phyloP scores from a whole-genome alignment of 768 basidiomycete species.

The Tylopilus sp. region DNA sequence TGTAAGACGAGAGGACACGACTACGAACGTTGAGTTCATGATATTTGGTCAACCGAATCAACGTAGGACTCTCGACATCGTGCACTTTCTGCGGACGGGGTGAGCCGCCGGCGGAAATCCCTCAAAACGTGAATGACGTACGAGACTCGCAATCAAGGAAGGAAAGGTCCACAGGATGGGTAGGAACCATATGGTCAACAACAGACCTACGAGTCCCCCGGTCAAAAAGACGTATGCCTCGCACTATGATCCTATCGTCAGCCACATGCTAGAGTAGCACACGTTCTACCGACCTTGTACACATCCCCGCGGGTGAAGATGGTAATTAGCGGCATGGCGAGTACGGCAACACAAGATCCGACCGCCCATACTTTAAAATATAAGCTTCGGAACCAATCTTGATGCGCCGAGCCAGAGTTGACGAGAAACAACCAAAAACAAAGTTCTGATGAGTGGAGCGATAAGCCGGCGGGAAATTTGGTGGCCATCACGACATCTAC shows the following conservation, averaged over 20 bases:
- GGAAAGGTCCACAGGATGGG: conserved; percentile 74
- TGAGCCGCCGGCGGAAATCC: neutral
- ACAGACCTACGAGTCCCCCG: conserved; percentile 66
- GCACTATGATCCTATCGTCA: conserved; percentile 40
- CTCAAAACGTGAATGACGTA: conserved; percentile 31
- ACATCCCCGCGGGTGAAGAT: conserved; percentile 58
- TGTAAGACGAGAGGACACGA: neutral
- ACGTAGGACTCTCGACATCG: conserved; percentile 60
- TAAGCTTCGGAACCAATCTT: conserved; percentile 71
- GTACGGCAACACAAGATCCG: conserved; percentile 57
- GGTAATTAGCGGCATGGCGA: conserved; percentile 70
- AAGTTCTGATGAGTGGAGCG: conserved; percentile 47
- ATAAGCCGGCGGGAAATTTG: neutral
- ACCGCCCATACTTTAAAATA: conserved; percentile 75
- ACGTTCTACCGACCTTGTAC: conserved; percentile 44
- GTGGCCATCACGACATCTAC: conserved; percentile 32
- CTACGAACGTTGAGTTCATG: conserved; percentile 74
- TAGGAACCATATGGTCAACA: conserved; percentile 70
- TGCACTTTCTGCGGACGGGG: conserved; percentile 45
- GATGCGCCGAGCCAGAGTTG: conserved; percentile 56
- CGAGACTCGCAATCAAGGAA: conserved; percentile 56
- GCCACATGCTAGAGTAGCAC: neutral
- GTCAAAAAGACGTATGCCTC: conserved; percentile 69
- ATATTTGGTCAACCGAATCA: conserved; percentile 73
- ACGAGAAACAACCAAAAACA: conserved; percentile 88